Percentiles rank a stretch among this genome's conserved stretches.
These are phyloP conservation scores for Protomyces pachydermus DNA, from an alignment of 1,139 yeast genomes.

Conservation along the genomic window DNA sequence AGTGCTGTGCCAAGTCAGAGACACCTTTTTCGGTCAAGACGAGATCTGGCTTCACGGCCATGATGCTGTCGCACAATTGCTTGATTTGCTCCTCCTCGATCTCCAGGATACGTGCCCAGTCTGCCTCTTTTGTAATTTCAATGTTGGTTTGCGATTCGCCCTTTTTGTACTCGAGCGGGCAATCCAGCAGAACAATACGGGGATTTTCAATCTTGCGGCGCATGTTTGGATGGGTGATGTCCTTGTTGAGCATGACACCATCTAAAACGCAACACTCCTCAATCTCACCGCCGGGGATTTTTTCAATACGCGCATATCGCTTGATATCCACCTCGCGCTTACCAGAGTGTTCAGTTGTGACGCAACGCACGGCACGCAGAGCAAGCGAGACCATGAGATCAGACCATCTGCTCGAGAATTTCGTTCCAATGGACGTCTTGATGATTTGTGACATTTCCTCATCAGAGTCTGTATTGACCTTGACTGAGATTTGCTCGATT, in stretches of 20 bases:
- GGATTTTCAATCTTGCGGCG: slow-evolving; percentile 83
- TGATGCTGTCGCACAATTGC: slow-evolving; percentile 74
- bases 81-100: slow-evolving; percentile 98
- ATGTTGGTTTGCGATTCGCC: slow-evolving; percentile 98
- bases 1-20: slow-evolving; percentile 97
- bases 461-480: slow-evolving; percentile 79
- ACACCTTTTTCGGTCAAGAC: slow-evolving; percentile 98
- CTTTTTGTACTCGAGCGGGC: slow-evolving; percentile 96
- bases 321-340: slow-evolving; percentile 86
- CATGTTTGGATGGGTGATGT: slow-evolving; percentile 98
- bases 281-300: slow-evolving; percentile 96
- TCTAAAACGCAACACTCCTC: slow-evolving; percentile 81
- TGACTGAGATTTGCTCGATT: slow-evolving; percentile 75
- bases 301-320: slow-evolving; percentile 88
- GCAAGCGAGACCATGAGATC: slow-evolving; percentile 86
- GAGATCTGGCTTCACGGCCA: slow-evolving; percentile 83
- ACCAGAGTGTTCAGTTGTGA: slow-evolving; percentile 56
- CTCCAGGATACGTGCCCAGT: slow-evolving; percentile 91
- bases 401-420: slow-evolving; percentile 88
- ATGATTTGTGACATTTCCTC: slow-evolving; percentile 81
- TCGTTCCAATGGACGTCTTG: slow-evolving; percentile 91
- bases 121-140: slow-evolving; percentile 92
- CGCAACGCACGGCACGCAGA: slow-evolving; percentile 81
- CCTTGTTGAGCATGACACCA: slow-evolving; percentile 91
- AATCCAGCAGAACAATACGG: slow-evolving; percentile 78